Evolutionary conservation across 148 eudicot species (phyloP), one percentile per base, ranked within the genome.

Genomic region (Mesembryanthemum crystallinum): DNA sequence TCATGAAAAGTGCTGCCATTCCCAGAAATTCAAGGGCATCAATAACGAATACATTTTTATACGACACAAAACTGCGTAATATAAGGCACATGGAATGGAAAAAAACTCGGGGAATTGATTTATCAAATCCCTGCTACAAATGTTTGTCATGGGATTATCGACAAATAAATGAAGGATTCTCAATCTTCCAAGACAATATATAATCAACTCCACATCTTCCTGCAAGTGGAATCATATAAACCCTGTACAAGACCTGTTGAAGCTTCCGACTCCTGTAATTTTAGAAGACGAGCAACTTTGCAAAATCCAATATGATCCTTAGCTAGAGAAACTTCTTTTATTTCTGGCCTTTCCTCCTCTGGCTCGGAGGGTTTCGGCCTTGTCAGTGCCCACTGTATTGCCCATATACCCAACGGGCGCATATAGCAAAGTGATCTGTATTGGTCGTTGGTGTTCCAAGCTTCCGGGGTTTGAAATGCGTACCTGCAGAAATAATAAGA

Each of bases 371-470:
- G 60, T 51, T 66, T 76, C 24, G 85, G 81, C 42, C 61, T 73
- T 28, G 82, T 51, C 29, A 85, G 35, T 29, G 88, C 88, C 88
- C 88, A 85, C 45, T 85, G 88, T 28, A 85, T 85, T 23, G 85
- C 88, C 88, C 88, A 85, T 74, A 85, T 74, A n/a, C 85, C 88
- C 73, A 85, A 58, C 0, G 88, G 88, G 28, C 88, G 85, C 88
- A 85, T 85, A 59, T 85, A 85, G 73, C 88, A 82, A 39, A 85
- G 77, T 42, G 88, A 82, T 74, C 88, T 67, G 67, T 83, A 85
- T 25, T 83, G 84, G 77, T 83, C 86, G 28, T 75, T 78, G 60
- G 82, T 81, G 69, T 83, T 85, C 86, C 86, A 83, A 8, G 78
- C 86, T 82, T 82, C 86, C 12, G 88, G 88, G 35, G 88, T 82